Base-by-base conservation (phyloP, 2,329 filamentous ascomycete genomes). In the Cordyceps pruinosa region DNA sequence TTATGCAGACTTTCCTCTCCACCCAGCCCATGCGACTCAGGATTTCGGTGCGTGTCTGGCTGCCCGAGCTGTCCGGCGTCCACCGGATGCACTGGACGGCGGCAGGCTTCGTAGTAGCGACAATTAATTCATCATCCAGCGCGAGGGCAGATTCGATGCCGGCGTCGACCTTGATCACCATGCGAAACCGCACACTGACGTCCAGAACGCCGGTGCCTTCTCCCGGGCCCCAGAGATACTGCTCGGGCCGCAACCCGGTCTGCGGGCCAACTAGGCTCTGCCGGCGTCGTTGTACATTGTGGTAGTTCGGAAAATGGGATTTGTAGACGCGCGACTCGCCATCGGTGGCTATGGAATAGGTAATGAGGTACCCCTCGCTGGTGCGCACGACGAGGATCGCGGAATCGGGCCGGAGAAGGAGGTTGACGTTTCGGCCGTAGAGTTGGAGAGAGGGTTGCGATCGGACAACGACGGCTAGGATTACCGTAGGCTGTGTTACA, bases 161-260 rank as follows among this genome's bases (percentile, higher is more conserved):
- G 3, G 94, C 94, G 72, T 99, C 94, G 19, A 99, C 90, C 69
- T 96, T 95, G 67, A 99, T 97, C 15, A 96, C 93, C 89, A 97
- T 96, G 58, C 93, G 84, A 72, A 99, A 99, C 12, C 90, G 88
- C 49, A 99, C 81, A 65, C 88, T 96, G 57, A 96, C 84, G 72
- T 99, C 94, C 54, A 85, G 83, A 51, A 96, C 86, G 4, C 90
- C 90, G 49, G 81, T 81, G 10, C 89, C 89, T 70, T 97, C 94
- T 34, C 92, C 92, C 2, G 88, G 84, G 0, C 89, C 89, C 71
- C 88, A 84, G 13, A 88, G 69, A 50, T 87, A 83, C 62, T 85
- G 80, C 52, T 87, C 84, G 2, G 82, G 81, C 19, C 75, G 75
- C 9, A 75, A 70, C 34, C 80, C 77, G 4, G 79, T 74, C 15